These are phyloP conservation scores for Metschnikowia proteae DNA, from an alignment of 805 yeast species.

Conservation along the genomic window DNA sequence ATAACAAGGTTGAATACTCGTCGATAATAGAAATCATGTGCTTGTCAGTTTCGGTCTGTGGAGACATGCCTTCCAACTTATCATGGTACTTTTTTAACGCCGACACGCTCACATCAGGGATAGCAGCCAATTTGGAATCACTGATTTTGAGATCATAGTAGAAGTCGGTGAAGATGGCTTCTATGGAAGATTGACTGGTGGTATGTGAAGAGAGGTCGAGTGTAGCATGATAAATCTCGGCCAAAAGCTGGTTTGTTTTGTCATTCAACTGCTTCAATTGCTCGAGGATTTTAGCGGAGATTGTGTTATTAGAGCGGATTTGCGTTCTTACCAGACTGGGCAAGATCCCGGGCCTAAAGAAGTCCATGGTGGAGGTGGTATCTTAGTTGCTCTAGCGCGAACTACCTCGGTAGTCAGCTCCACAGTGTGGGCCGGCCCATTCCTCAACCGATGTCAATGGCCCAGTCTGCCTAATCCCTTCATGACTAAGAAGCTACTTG, in stretches of 20 bases:
- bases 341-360: slow-evolving; percentile 19
- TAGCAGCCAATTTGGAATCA: slow-evolving; percentile 10
- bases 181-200: slow-evolving; percentile 10
- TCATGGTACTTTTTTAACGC: slow-evolving; percentile 8
- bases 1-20: slow-evolving; percentile 23
- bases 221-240: slow-evolving; percentile 6
- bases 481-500: not conserved
- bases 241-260: slow-evolving; percentile 20
- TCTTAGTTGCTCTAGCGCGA: not conserved
- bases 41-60: slow-evolving; percentile 7
- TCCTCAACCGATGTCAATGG: too few species aligned
- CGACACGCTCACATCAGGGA: slow-evolving; percentile 14
- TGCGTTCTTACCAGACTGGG: slow-evolving; percentile 15
- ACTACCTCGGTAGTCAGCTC: too few species aligned
- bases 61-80: slow-evolving; percentile 1
- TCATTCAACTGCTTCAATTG: slow-evolving; percentile 22
- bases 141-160: slow-evolving; percentile 14
- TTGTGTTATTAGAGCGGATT: slow-evolving; percentile 30
- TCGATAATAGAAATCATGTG: slow-evolving; percentile 19
- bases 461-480: not conserved
- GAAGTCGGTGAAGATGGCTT: slow-evolving; percentile 16
- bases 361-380: slow-evolving; percentile 18
- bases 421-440: too few species aligned
- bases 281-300: slow-evolving; percentile 23
- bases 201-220: slow-evolving; percentile 7